A percentile compares a stretch with the other conserved stretches of the same genome.
Evolutionary conservation across 257 asterid species (phyloP).

Genomic region (Przewalskia tangutica): DNA sequence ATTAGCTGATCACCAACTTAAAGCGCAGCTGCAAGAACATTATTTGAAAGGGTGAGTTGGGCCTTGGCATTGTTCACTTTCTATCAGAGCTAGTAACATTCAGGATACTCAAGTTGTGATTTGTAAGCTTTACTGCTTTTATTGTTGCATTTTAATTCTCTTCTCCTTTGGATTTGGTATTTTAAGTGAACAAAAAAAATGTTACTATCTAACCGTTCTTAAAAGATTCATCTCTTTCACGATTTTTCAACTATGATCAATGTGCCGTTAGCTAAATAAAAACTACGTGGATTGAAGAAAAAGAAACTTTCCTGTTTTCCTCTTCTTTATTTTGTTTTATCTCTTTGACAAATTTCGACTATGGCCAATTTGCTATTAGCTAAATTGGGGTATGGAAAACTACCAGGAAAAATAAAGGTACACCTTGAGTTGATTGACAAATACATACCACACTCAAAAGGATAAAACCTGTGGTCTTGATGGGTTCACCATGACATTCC

Average conservation of each 20-base stretch:
- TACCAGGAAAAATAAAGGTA: not conserved
- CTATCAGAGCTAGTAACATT: not conserved
- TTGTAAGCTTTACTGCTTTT: not conserved
- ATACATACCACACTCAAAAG: not conserved
- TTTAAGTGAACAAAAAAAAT: not conserved
- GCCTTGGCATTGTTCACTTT: not conserved
- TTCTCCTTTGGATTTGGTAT: not conserved
- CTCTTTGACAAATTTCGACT: not conserved
- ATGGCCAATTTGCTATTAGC: not conserved
- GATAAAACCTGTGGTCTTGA: not conserved
- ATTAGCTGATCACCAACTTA: constrained; percentile 98
- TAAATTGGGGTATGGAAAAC: not conserved
- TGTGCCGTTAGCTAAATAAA: not conserved
- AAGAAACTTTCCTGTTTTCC: not conserved
- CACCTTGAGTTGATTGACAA: not conserved
- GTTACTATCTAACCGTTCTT: not conserved
- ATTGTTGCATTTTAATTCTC: not conserved
- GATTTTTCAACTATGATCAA: not conserved
- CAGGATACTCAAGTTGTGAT: not conserved
- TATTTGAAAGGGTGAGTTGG: constrained; percentile 83
- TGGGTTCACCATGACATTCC: not conserved
- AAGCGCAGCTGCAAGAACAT: constrained; percentile 92
- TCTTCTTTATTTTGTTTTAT: too few species aligned
- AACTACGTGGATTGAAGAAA: not conserved
- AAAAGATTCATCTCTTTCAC: not conserved